Conservation (phyloP, 305 asterid species). For the Fraxinus floribunda region DNA sequence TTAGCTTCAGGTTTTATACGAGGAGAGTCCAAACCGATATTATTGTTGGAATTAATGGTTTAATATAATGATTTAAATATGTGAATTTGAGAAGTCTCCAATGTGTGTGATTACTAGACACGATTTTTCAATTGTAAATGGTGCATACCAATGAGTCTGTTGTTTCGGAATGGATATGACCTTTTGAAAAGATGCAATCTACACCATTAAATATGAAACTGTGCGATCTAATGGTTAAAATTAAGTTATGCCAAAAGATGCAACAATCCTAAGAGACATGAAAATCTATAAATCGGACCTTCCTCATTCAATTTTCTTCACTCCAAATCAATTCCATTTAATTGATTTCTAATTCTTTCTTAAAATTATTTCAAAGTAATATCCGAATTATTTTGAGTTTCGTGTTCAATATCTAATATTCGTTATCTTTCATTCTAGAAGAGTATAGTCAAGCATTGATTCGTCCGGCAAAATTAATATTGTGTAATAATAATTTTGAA, state of each 20-base stretch:
- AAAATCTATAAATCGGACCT: background rate
- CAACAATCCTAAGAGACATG: background rate
- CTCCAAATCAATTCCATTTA: background rate
- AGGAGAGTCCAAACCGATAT: background rate
- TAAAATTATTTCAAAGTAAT: background rate
- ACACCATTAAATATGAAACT: background rate
- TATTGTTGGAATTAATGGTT: background rate
- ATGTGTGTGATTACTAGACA: background rate
- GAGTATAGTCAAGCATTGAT: background rate
- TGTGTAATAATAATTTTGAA: background rate
- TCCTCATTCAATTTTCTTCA: background rate
- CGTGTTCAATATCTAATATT: background rate
- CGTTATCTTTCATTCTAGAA: background rate
- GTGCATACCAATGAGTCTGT: background rate
- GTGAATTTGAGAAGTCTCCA: background rate
- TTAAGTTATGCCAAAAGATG: background rate
- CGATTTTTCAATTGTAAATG: background rate
- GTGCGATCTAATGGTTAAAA: background rate
- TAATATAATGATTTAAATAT: too few species aligned
- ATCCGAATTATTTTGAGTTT: background rate
- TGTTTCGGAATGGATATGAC: background rate
- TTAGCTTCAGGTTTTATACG: conserved; percentile 5
- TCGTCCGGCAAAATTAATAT: background rate
- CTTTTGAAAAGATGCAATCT: background rate
- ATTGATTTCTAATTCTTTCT: background rate